Evolutionary conservation across 2,329 filamentous ascomycete species (phyloP), one percentile per base, ranked within the genome.

Genomic region (Cordyceps pruinosa): DNA sequence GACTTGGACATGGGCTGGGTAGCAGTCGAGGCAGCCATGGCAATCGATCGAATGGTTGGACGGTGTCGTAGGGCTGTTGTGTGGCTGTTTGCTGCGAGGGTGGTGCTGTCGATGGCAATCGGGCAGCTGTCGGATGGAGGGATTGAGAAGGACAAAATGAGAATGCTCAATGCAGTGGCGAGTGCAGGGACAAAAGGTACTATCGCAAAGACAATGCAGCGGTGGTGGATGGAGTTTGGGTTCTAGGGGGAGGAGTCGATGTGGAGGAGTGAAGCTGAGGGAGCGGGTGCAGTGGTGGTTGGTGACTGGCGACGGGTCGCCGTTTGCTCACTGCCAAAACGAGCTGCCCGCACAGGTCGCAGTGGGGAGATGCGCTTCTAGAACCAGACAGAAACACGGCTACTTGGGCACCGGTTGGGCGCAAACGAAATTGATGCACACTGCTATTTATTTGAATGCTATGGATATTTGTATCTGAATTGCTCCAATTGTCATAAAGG

Each of bases 1-100:
- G 81, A 78, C 75, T 88, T 88, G 65, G 85, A 78, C 63, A 88
- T 82, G 65, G 79, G 70, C 66, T 80, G 78, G 19, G 50, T 19
- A 62, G 78, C 75, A 64, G 81, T 77, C 63, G 86, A 61, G 79
- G 84, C 77, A 72, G 89, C 80, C 88, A 91, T 75, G 54, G 13
- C 46, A 41, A 49, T 60, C 58, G 46, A 44, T 57, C 37, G 28
- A 19, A 41, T 19, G 28, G 28, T 57, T 30, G 28, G 15, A 41
- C 19, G 28, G 28, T 42, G n/a, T 42, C 13, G 54, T 44, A 30
- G 13, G 42, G 21, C 23, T 12, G 28, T 39, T 50, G 45, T 48
- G 42, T 55, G 28, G 37, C 46, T 55, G 44, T 46, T 56, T 54
- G 48, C n/a, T 32, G 39, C 26, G n/a, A 46, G 26, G 35, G 42